phyloP scores from a whole-genome alignment of 805 yeast species.

The Candida parachauliodes region DNA sequence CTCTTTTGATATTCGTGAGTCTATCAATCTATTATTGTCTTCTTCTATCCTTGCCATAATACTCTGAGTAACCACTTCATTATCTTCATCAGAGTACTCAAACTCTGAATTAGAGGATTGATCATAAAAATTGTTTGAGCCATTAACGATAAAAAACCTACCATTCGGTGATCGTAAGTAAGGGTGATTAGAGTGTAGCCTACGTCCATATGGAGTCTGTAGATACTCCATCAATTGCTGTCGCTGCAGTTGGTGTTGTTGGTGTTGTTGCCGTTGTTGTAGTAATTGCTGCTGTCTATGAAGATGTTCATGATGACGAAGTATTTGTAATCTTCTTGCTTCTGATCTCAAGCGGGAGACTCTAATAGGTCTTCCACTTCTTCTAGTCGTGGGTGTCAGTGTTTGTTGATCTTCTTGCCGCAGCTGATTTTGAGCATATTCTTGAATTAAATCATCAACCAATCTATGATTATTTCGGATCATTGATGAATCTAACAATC shows the following conservation, averaged over 20 bases:
- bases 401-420: not conserved
- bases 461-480: not conserved
- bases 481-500: not conserved
- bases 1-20: constrained; percentile 29
- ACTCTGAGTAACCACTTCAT: constrained; percentile 20
- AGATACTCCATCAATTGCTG: no score
- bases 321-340: not conserved
- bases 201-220: not conserved
- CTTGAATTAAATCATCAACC: not conserved
- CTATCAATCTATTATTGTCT: constrained; percentile 36
- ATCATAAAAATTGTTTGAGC: not conserved
- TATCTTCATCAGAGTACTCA: constrained; percentile 2
- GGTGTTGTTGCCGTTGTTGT: not conserved
- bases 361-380: not conserved
- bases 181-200: not conserved
- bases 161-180: not conserved
- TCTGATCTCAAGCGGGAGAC: not conserved
- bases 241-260: not conserved
- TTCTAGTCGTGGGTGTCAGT: not conserved
- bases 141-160: not conserved
- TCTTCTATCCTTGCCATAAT: constrained; percentile 39
- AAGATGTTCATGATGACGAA: not conserved
- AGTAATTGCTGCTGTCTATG: not conserved
- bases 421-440: not conserved
- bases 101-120: not conserved